A percentile compares a stretch with the other conserved stretches of the same genome.
Evolutionary conservation across 2,329 filamentous ascomycete genomes (phyloP).

Genomic region (Cryphonectria japonica): DNA sequence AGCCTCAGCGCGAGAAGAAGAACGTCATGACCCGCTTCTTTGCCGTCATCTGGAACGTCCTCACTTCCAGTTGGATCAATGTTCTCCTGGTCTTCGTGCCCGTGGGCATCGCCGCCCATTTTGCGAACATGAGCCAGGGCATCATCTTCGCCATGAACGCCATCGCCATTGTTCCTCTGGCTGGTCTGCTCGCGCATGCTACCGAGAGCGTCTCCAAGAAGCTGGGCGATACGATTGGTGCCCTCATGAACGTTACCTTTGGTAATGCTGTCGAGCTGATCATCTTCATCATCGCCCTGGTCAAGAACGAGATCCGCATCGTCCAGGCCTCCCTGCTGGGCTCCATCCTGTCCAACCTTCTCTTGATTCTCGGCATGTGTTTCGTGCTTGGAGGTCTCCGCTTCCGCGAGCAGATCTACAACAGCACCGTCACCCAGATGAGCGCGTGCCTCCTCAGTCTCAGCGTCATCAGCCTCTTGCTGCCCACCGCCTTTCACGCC

Average conservation of each 20-base stretch:
- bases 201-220: conserved; percentile 75
- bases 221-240: conserved; percentile 74
- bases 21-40: conserved; percentile 43
- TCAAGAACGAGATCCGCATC: conserved; percentile 78
- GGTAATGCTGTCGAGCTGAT: conserved; percentile 81
- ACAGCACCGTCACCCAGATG: conserved; percentile 95
- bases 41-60: conserved; percentile 53
- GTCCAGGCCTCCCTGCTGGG: conserved; percentile 90
- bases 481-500: conserved; percentile 64
- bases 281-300: conserved; percentile 57
- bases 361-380: conserved; percentile 89
- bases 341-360: conserved; percentile 84
- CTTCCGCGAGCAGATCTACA: conserved; percentile 91
- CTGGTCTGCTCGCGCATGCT: conserved; percentile 71
- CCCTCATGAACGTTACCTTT: conserved; percentile 76
- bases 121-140: conserved; percentile 57
- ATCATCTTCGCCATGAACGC: conserved; percentile 76
- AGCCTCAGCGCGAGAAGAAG: conserved; percentile 29
- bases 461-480: conserved; percentile 84
- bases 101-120: conserved; percentile 70
- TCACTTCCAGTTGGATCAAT: conserved; percentile 70
- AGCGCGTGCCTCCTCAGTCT: conserved; percentile 89
- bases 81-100: conserved; percentile 78
- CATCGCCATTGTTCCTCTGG: conserved; percentile 74
- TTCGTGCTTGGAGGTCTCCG: conserved; percentile 86